Evolutionary conservation across 2,329 filamentous ascomycete species (phyloP).

Genomic region (Botrytis medusae): DNA sequence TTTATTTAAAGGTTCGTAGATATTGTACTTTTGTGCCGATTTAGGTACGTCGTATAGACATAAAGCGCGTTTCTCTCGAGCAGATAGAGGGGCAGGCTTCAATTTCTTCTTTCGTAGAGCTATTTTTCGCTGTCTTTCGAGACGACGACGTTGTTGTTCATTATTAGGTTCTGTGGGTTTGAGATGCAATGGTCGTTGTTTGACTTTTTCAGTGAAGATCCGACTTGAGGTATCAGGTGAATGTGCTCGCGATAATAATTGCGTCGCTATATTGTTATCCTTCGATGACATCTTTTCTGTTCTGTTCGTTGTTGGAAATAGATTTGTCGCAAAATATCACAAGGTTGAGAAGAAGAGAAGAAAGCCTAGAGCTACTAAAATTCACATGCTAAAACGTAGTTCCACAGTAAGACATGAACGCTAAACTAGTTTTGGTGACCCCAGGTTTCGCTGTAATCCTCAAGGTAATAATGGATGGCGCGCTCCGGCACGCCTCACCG

Average conservation of each 20-base stretch:
- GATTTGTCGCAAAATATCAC: neutral
- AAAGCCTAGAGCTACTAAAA: neutral
- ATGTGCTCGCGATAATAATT: conserved; percentile 76
- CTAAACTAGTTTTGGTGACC: conserved; percentile 15
- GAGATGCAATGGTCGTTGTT: conserved; percentile 77
- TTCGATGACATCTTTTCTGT: conserved; percentile 28
- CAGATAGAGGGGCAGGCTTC: conserved; percentile 70
- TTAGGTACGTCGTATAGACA: conserved; percentile 74
- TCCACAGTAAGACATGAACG: neutral
- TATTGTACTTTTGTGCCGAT: conserved; percentile 65
- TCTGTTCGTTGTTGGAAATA: neutral
- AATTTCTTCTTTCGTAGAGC: conserved; percentile 45
- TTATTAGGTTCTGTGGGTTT: conserved; percentile 58
- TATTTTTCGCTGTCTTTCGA: conserved; percentile 41
- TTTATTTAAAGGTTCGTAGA: conserved; percentile 74
- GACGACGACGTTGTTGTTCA: conserved; percentile 53
- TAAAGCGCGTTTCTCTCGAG: conserved; percentile 71
- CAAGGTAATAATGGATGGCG: neutral
- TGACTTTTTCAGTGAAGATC: conserved; percentile 80
- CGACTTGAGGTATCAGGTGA: conserved; percentile 67
- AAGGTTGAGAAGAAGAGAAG: neutral
- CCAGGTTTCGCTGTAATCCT: conserved; percentile 11
- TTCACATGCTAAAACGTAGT: conserved; percentile 18
- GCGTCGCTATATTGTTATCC: conserved; percentile 20
- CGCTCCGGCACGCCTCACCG: conserved; percentile 4